Percentiles rank a stretch among this genome's conserved stretches.
phyloP scores from a whole-genome alignment of 495 filamentous ascomycete genomes.

The Umbilicaria muhlenbergii region DNA sequence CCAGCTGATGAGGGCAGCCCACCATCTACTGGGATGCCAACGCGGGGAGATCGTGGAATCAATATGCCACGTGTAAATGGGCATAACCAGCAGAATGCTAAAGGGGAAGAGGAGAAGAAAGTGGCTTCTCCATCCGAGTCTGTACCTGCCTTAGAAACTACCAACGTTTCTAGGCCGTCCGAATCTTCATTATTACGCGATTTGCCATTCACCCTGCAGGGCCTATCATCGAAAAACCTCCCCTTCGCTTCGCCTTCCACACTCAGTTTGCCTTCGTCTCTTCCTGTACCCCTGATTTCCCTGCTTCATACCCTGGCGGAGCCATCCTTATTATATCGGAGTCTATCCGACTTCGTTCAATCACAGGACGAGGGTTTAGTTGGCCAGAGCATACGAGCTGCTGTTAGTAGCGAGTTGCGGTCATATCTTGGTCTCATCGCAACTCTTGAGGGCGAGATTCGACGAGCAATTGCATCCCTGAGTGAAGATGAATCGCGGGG shows the following conservation, averaged over 20 bases:
- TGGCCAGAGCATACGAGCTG: constrained; percentile 86
- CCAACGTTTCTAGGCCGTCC: constrained; percentile 12
- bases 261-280: constrained; percentile 56
- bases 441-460: constrained; percentile 85
- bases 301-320: constrained; percentile 83
- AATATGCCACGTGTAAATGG: too few species aligned
- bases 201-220: constrained; percentile 88
- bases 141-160: background rate
- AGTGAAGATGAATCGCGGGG: constrained; percentile 47
- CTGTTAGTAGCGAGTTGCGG: constrained; percentile 68
- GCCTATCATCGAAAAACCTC: constrained; percentile 72
- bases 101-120: background rate
- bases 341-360: constrained; percentile 65
- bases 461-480: constrained; percentile 54
- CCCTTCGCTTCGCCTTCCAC: constrained; percentile 50
- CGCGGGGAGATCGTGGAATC: too few species aligned
- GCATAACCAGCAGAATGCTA: background rate
- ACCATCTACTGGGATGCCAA: too few species aligned
- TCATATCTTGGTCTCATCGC: constrained; percentile 89
- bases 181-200: constrained; percentile 76
- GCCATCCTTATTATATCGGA: constrained; percentile 77
- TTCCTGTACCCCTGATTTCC: constrained; percentile 75
- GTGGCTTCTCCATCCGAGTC: background rate
- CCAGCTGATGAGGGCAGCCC: too few species aligned
- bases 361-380: constrained; percentile 55